Evolutionary conservation across 1,284 basidiomycete species (phyloP).

Genomic region (Ganoderma lucidum): DNA sequence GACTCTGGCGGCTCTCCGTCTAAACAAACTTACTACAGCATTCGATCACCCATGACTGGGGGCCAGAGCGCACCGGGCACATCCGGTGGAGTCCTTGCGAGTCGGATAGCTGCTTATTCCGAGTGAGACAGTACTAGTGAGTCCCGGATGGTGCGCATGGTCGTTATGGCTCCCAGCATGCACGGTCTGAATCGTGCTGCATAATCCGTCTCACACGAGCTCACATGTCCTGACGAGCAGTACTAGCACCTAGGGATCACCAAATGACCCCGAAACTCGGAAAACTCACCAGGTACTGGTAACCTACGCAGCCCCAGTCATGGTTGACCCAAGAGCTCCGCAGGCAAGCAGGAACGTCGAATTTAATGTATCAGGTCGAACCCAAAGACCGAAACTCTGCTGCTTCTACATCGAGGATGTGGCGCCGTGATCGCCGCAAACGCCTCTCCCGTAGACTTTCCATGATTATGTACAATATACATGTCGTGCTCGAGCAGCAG

Average conservation of each 20-base stretch:
- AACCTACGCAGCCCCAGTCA: not conserved
- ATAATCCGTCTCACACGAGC: not conserved
- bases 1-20: not conserved
- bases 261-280: not conserved
- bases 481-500: not conserved
- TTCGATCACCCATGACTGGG: not conserved
- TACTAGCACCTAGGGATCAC: not conserved
- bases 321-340: not conserved
- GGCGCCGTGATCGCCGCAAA: slow-evolving; percentile 15
- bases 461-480: not conserved
- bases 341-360: not conserved
- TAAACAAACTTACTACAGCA: not conserved
- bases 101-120: not conserved
- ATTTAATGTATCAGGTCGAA: not conserved
- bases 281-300: not conserved
- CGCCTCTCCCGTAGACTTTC: not conserved
- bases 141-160: not conserved
- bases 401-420: slow-evolving; percentile 26
- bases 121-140: not conserved
- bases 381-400: slow-evolving; percentile 12
- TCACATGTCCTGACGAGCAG: not conserved
- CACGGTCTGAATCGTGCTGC: not conserved
- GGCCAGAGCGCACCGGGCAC: not conserved
- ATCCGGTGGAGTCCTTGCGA: not conserved
- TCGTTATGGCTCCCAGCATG: not conserved